Conservation (phyloP, 371 early-diverging fungal genomes). For the Gilbertella persicaria region DNA sequence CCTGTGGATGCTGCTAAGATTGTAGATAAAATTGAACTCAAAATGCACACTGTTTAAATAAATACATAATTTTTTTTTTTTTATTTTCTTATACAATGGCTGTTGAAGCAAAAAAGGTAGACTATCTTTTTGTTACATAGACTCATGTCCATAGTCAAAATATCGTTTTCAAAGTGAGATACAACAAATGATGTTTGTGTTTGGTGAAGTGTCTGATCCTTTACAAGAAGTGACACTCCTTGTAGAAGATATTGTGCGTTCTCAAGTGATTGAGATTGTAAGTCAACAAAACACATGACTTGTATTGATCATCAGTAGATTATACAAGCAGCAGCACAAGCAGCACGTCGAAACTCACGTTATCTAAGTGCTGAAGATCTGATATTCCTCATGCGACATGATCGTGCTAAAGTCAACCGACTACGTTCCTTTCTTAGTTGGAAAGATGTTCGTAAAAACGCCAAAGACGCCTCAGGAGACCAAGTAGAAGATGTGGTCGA, state of each 20-base stretch:
- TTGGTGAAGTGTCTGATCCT: constrained; percentile 93
- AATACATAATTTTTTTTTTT: not conserved
- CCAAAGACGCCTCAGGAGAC: constrained; percentile 73
- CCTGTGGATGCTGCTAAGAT: constrained; percentile 26
- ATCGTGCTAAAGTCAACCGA: constrained; percentile 89
- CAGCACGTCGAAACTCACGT: constrained; percentile 81
- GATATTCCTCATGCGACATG: constrained; percentile 95
- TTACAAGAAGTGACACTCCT: constrained; percentile 83
- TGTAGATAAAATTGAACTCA: constrained; percentile 20
- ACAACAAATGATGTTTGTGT: constrained; percentile 98
- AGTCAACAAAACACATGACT: constrained; percentile 10
- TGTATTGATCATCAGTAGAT: constrained; percentile 49
- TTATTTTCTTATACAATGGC: constrained; percentile 11
- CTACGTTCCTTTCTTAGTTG: constrained; percentile 89
- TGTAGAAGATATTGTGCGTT: constrained; percentile 93
- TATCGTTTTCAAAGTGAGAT: constrained; percentile 72
- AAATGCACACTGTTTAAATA: not conserved
- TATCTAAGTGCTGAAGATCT: constrained; percentile 89
- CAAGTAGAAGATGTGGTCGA: constrained; percentile 72
- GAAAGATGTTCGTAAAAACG: constrained; percentile 95
- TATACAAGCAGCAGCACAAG: constrained; percentile 84
- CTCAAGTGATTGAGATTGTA: constrained; percentile 94
- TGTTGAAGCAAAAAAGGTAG: constrained; percentile 23
- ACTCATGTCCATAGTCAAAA: constrained; percentile 14
- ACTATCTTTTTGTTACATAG: not conserved